A percentile compares a stretch with the other conserved stretches of the same genome.
phyloP scores from a whole-genome alignment of 179 eudicot species.

The Corrigiola litoralis region DNA sequence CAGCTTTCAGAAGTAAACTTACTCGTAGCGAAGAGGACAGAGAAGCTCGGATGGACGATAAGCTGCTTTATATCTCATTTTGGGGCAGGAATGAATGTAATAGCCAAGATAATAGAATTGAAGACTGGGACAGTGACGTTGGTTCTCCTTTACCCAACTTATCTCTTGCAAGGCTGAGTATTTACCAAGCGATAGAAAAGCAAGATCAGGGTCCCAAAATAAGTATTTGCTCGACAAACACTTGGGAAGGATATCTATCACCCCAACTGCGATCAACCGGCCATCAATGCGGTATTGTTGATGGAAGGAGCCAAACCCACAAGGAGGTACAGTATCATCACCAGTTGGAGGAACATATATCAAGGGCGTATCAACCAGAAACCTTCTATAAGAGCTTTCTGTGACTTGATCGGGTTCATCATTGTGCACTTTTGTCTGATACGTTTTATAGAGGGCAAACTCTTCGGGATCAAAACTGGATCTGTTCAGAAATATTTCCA shows the following conservation, averaged over 20 bases:
- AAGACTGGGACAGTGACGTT: constrained; percentile 66
- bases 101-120: constrained; percentile 96
- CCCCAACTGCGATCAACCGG: constrained; percentile 88
- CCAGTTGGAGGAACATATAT: constrained; percentile 55
- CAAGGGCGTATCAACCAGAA: constrained; percentile 85
- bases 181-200: constrained; percentile 83
- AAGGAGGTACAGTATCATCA: constrained; percentile 66
- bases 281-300: constrained; percentile 92
- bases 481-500: constrained; percentile 65
- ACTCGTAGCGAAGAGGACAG: constrained; percentile 92
- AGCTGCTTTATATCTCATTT: constrained; percentile 97
- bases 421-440: constrained; percentile 81
- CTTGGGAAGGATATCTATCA: constrained; percentile 91
- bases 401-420: constrained; percentile 63
- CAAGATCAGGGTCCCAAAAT: constrained; percentile 95
- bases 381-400: constrained; percentile 69
- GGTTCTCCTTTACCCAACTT: constrained; percentile 69
- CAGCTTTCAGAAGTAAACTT: constrained; percentile 33
- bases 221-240: constrained; percentile 94
- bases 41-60: constrained; percentile 93
- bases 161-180: constrained; percentile 86
- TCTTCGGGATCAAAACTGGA: constrained; percentile 94
- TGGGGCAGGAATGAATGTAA: constrained; percentile 90
- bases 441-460: constrained; percentile 70
- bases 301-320: constrained; percentile 98